Evolutionary conservation across 2,329 filamentous ascomycete genomes (phyloP).

Genomic region (Stachybotrys chlorohalonatus): DNA sequence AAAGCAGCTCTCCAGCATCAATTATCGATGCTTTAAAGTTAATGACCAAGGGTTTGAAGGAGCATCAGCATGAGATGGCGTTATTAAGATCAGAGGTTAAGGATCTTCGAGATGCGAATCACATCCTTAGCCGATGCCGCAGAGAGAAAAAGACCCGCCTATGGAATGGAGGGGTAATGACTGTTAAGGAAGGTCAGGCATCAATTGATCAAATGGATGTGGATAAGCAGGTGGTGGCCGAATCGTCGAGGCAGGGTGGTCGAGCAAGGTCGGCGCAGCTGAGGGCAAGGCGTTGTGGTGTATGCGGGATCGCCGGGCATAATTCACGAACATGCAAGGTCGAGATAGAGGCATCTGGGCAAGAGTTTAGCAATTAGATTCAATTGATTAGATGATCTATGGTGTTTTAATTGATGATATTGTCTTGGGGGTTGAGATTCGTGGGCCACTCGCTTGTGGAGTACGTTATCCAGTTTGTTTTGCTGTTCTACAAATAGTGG

Average conservation of each 20-base stretch:
- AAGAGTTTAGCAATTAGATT: constrained; percentile 3
- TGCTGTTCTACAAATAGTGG: no score
- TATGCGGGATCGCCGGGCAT: background rate
- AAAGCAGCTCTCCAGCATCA: constrained; percentile 2
- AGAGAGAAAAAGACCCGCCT: constrained; percentile 1
- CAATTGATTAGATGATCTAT: constrained; percentile 2
- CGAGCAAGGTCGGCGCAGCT: background rate
- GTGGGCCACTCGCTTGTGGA: background rate
- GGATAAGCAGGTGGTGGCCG: constrained; percentile 2
- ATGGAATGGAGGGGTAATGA: constrained; percentile 3
- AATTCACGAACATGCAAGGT: no score
- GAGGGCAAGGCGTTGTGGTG: background rate
- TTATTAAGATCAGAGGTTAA: constrained; percentile 2
- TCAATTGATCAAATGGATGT: constrained; percentile 5
- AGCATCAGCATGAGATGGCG: background rate
- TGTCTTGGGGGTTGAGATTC: background rate
- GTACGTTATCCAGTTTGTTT: no score
- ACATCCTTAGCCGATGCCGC: background rate
- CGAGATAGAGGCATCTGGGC: no score
- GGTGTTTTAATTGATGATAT: background rate
- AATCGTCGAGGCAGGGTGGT: background rate
- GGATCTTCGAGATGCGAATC: constrained; percentile 1
- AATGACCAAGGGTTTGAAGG: constrained; percentile 1
- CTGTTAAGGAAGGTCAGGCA: constrained; percentile 2
- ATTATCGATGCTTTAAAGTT: constrained; percentile 2